Evolutionary conservation across 257 asterid genomes (phyloP), one percentile per base, ranked within the genome.

Genomic region (Cynanchum wilfordii): DNA sequence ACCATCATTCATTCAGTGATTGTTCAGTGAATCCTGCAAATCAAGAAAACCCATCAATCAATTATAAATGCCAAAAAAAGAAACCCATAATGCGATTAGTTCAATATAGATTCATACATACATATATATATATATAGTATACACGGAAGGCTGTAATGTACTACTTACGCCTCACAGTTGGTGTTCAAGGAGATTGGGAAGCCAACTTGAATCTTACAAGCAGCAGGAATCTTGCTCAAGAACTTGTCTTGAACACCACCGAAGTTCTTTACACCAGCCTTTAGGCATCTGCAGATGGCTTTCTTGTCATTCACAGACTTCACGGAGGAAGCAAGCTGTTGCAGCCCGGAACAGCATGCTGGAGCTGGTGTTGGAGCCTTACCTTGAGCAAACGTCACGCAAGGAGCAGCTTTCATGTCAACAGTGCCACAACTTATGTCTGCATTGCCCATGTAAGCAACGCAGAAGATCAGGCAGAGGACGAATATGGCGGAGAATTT

Each of bases 201-300:
- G 22, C 87, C 84, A 29, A 88, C 88, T 79, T 80, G 80, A 54
- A 88, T 88, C 5, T 72, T 70, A 83, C 91, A 88, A 66, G 79
- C 77, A 68, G 59, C 9, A 12, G 94, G 91, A 65, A 86, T 79
- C 73, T 72, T 47, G 86, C 94, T 83, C 84, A 86, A 73, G 79
- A 76, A 80, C 82, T 22, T 75, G 79, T 86, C 91, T 76, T 88
- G 86, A 44, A 88, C 91, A 2, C 91, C 85, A 0, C 76, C 55
- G 11, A 86, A 84, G 78, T 73, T 86, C 81, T 77, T 84, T 42
- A 83, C 85, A 2, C 85, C 88, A 58, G 73, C 80, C 80, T 86
- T 86, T 56, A 88, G 94, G 86, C 94, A 88, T 68, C 82, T 70
- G 76, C 94, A 88, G 27, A 86, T 81, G 73, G 81, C 86, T 80